phyloP scores from a whole-genome alignment of 441 rosid species.

The Melianthus villosus region DNA sequence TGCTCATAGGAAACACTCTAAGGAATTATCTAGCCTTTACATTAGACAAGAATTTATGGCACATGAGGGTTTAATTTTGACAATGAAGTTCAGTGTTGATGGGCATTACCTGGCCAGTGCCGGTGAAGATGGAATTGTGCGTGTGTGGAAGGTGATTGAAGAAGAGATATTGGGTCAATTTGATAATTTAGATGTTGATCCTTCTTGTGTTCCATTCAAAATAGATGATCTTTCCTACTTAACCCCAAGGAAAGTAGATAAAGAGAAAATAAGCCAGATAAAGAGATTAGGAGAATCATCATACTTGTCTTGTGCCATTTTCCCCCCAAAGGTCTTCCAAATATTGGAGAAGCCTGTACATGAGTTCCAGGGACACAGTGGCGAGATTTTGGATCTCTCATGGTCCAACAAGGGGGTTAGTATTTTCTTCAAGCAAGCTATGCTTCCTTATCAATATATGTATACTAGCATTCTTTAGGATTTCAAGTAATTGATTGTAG shows the following conservation, averaged over 20 bases:
- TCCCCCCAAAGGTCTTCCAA: conserved; percentile 62
- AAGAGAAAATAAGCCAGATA: conserved; percentile 26
- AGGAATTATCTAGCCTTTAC: conserved; percentile 63
- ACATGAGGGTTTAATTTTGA: conserved; percentile 57
- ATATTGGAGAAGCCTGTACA: conserved; percentile 64
- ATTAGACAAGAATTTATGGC: conserved; percentile 63
- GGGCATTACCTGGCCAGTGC: conserved; percentile 69
- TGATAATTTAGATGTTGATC: conserved; percentile 39
- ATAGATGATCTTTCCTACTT: conserved; percentile 46
- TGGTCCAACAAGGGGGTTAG: conserved; percentile 82
- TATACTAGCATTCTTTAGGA: too few relatives aligned
- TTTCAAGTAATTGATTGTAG: too few relatives aligned
- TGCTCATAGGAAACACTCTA: conserved; percentile 38
- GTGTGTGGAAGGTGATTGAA: conserved; percentile 65
- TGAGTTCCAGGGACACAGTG: conserved; percentile 57
- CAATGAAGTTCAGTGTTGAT: conserved; percentile 80
- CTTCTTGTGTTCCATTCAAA: conserved; percentile 43
- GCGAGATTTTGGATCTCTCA: conserved; percentile 66
- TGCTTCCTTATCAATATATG: too few relatives aligned
- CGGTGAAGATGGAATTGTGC: conserved; percentile 64
- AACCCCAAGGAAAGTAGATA: conserved; percentile 26
- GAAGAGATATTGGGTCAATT: conserved; percentile 39
- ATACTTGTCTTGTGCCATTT: conserved; percentile 56
- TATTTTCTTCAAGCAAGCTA: conserved; percentile 2
- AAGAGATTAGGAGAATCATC: conserved; percentile 35